Evolutionary conservation across 192 early-diverging fungal genomes (phyloP).

Genomic region (Backusella tarrabulga): DNA sequence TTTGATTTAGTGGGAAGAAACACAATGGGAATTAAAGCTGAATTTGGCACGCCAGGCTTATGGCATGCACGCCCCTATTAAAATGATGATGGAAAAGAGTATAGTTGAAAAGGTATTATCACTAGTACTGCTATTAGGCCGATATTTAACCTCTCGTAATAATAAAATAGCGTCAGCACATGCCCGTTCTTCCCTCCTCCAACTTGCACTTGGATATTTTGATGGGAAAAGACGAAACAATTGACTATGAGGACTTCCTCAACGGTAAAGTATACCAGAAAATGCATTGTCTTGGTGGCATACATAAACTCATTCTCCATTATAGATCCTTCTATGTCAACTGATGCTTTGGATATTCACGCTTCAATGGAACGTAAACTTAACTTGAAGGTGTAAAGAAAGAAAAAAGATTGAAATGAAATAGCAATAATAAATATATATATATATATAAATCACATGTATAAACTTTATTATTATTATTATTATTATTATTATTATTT

Average conservation of each 20-base stretch:
- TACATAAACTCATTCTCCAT: not conserved
- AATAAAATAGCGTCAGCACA: constrained; percentile 37
- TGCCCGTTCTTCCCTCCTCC: constrained; percentile 56
- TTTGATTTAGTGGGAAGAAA: constrained; percentile 72
- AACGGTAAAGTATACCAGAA: constrained; percentile 53
- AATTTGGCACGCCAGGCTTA: constrained; percentile 77
- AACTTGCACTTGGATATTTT: constrained; percentile 81
- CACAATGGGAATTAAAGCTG: constrained; percentile 79
- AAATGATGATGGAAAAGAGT: constrained; percentile 87
- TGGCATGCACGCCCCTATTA: constrained; percentile 91
- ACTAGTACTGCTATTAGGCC: not conserved
- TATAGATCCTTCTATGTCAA: constrained; percentile 56
- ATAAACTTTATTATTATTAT: not conserved
- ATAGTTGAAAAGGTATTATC: constrained; percentile 55
- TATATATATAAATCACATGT: not conserved
- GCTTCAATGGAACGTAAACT: constrained; percentile 64
- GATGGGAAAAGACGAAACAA: constrained; percentile 79
- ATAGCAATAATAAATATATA: not conserved
- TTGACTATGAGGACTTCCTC: constrained; percentile 91
- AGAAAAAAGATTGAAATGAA: not conserved
- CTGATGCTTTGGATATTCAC: constrained; percentile 65
- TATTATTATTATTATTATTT: not conserved
- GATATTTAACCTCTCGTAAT: not conserved
- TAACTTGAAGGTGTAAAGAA: constrained; percentile 42
- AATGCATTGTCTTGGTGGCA: not conserved